Evolutionary conservation across 2,329 filamentous ascomycete species (phyloP), one percentile per base, ranked within the genome.

Genomic region (Xylariomycetidae sp.): DNA sequence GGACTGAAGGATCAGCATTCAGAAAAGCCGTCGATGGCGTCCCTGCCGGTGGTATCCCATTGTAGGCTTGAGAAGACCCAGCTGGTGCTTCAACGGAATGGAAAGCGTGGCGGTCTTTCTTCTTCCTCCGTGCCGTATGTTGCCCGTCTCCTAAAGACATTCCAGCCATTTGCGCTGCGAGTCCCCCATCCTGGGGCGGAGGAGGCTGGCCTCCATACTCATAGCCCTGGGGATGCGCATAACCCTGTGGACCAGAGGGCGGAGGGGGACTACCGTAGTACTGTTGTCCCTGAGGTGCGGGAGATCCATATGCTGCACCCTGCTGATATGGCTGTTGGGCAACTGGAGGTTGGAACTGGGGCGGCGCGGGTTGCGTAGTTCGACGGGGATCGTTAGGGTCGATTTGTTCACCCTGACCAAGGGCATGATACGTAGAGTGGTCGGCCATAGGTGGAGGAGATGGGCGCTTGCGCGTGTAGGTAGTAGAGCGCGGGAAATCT

Each of bases 61-160:
- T 82, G 63, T 85, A 85, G 9, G 78, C 66, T 52, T 84, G 79
- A 5, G 81, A 78, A 20, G 78, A 79, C 31, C 80, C 78, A 5
- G 70, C 70, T 10, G 81, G 72, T 15, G 85, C 78, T 45, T 90
- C 87, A 33, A 97, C 77, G 25, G 79, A 82, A 60, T 97, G 90
- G 61, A 94, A 85, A 44, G 89, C 90, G 63, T 97, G 90, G 39
- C 88, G 79, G 58, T 96, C 85, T 73, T 95, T 96, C 78, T 95
- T 97, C 72, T 89, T 87, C 61, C 71, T 84, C 57, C 79, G 72
- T 37, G 63, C 63, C 3, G 67, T 66, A 30, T 74, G 58, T 22
- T 69, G 66, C 28, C 69, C 62, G 26, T 72, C 67, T 20, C 72
- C 78, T 46, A 94, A 66, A 25, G 72, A 80, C 74, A 94, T 77